phyloP scores from a whole-genome alignment of 2,329 filamentous ascomycete genomes.

The Rachicladosporium sp. region DNA sequence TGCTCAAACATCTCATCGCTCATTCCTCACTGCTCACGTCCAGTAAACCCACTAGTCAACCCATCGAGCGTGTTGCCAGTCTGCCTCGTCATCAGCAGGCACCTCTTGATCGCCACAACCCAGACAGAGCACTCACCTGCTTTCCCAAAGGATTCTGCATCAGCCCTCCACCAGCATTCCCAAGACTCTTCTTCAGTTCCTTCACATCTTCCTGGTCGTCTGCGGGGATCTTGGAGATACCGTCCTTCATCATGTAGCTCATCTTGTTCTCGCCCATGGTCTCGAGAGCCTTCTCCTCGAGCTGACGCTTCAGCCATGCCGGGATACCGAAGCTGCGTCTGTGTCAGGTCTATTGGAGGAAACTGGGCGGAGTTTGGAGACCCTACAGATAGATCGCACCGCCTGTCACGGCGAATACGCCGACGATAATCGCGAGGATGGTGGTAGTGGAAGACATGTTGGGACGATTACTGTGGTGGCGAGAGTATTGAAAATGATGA shows the following conservation, averaged over 20 bases:
- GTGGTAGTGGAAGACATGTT: constrained; percentile 6
- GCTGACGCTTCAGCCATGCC: constrained; percentile 32
- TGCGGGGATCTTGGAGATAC: constrained; percentile 15
- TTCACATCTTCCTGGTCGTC: constrained; percentile 17
- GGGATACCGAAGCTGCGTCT: constrained; percentile 32
- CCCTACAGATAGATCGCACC: constrained; percentile 29
- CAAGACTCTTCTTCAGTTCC: constrained; percentile 22
- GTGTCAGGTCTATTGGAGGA: too few relatives aligned
- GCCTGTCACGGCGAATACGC: constrained; percentile 24
- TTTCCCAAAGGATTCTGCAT: constrained; percentile 28
- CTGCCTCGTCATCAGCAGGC: constrained; percentile 1
- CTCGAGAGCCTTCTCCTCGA: constrained; percentile 35
- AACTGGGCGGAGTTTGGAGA: too few relatives aligned
- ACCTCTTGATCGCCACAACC: background rate
- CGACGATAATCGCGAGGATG: constrained; percentile 18
- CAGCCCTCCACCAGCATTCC: constrained; percentile 19
- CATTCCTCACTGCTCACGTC: constrained; percentile 5
- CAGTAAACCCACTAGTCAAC: constrained; percentile 14
- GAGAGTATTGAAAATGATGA: too few relatives aligned
- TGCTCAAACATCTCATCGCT: too few relatives aligned
- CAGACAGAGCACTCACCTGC: constrained; percentile 7
- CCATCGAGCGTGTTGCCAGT: constrained; percentile 15
- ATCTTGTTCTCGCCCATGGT: constrained; percentile 43
- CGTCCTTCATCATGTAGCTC: constrained; percentile 22
- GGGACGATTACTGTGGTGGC: too few relatives aligned